Base-by-base conservation (phyloP, 83 land plant species). In the Picea abies region DNA sequence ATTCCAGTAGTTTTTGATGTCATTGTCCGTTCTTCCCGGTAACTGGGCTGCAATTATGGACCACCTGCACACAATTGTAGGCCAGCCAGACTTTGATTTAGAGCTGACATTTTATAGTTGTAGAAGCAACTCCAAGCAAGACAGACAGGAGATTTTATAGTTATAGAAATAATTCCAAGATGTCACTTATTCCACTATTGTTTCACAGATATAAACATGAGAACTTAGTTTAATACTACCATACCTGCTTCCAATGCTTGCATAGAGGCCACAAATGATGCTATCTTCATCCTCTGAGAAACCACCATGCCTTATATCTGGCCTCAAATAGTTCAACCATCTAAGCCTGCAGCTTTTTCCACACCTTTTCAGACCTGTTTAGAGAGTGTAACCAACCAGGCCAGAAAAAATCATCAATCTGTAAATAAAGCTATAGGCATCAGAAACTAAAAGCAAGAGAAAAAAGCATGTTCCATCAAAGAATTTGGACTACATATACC, bases 341-440 rank as follows among this genome's bases (percentile, higher is more conserved):
- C 86, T 85, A 39, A 85, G 80, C 70, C 86, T 85, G 66, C 86
- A 85, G 41, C 86, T 85, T 26, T 85, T 85, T 22, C 86, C 84
- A 76, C 86, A 85, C 61, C 86, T 75, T 63, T 85, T 81, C 75
- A 85, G 63, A 22, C 86, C 86, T 85, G 68, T n/a, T 44, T 20
- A 80, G 32, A 17, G 37, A 37, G 12, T 69, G 3, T 20, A 52
- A 52, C 56, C 22, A 44, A 72, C n/a, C 26, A 73, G 14, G 20
- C 4, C 3, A 44, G 26, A 52, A 52, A 37, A 37, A 73, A 22
- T 73, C 26, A 73, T 3, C n/a, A 73, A 20, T 3, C 22, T 39
- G 6, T 19, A 2, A 39, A 20, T 17, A 29, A 32, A 68, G 6
- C 44, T 3, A 17, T 35, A 17, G 35, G 47, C n/a, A 17, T 32